Percentiles rank a stretch among this genome's conserved stretches.
Conservation (phyloP, 2,329 filamentous ascomycete species). For the Mollisia scopiformis region DNA sequence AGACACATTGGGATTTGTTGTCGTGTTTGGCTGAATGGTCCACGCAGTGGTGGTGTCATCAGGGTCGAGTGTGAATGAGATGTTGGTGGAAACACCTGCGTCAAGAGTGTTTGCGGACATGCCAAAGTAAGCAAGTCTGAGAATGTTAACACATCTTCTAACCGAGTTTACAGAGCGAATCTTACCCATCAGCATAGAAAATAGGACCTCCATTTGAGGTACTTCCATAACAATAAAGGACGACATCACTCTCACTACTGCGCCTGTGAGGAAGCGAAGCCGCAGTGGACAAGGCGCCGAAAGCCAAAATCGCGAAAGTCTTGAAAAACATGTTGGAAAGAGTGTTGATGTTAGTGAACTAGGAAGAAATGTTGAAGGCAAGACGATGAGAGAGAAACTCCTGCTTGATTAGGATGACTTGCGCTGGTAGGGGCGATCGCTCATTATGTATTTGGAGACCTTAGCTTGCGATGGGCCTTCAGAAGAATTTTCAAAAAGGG, state of each 20-base stretch:
- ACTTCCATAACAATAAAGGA: conserved; percentile 37
- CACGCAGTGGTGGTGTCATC: conserved; percentile 28
- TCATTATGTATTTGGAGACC: conserved; percentile 2
- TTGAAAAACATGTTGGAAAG: conserved; percentile 21
- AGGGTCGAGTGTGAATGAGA: conserved; percentile 34
- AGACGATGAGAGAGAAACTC: not conserved
- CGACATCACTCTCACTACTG: conserved; percentile 5
- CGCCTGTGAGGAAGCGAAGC: conserved; percentile 9
- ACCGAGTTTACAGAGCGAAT: conserved; percentile 1
- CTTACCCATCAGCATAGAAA: conserved; percentile 40
- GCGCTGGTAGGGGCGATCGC: not conserved
- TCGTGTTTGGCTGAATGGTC: conserved; percentile 29
- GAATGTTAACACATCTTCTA: not conserved
- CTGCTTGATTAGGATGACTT: not conserved
- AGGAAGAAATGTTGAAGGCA: not conserved
- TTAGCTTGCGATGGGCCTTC: not conserved
- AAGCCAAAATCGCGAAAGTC: conserved; percentile 8
- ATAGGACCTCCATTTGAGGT: conserved; percentile 34
- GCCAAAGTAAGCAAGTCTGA: conserved; percentile 40
- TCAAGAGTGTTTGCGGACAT: conserved; percentile 14
- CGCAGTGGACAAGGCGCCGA: conserved; percentile 9
- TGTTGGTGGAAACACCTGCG: conserved; percentile 31
- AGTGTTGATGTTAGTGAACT: conserved; percentile 1
- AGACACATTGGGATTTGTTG: conserved; percentile 10
- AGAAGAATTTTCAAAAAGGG: not conserved